phyloP scores from a whole-genome alignment of 2,329 filamentous ascomycete genomes.

The Bipolaris cookei region DNA sequence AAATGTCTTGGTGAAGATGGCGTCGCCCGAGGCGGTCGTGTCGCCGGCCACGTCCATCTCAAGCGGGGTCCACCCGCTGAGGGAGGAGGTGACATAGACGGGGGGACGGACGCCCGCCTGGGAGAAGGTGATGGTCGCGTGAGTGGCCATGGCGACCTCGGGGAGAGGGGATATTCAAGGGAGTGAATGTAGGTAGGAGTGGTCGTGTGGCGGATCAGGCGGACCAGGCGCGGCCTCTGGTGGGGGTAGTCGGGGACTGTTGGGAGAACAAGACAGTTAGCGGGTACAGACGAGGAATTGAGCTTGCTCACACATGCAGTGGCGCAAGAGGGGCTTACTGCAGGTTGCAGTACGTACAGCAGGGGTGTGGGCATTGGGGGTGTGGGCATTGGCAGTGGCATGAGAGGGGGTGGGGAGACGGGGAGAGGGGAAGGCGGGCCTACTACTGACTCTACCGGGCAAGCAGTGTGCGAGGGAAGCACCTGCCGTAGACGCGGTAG shows the following conservation, averaged over 20 bases:
- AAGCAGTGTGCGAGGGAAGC: slow-evolving; percentile 3
- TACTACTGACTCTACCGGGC: neutral
- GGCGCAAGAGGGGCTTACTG: slow-evolving; percentile 15
- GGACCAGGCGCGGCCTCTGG: slow-evolving; percentile 15
- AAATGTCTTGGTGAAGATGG: slow-evolving; percentile 65
- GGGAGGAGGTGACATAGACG: slow-evolving; percentile 72
- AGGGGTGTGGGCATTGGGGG: slow-evolving; percentile 19
- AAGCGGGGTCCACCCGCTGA: slow-evolving; percentile 70
- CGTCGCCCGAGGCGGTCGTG: slow-evolving; percentile 59
- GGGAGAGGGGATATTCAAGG: neutral
- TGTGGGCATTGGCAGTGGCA: slow-evolving; percentile 13
- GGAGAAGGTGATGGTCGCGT: slow-evolving; percentile 66
- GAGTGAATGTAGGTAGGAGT: slow-evolving; percentile 15
- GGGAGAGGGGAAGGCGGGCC: neutral
- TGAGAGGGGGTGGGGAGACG: neutral
- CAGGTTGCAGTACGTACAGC: slow-evolving; percentile 20
- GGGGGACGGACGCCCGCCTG: slow-evolving; percentile 68
- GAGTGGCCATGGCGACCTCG: slow-evolving; percentile 26
- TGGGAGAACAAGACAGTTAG: slow-evolving; percentile 35
- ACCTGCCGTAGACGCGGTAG: slow-evolving; percentile 5
- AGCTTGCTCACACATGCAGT: slow-evolving; percentile 27
- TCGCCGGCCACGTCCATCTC: slow-evolving; percentile 65
- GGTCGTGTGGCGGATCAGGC: slow-evolving; percentile 27
- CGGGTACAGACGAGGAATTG: slow-evolving; percentile 24
- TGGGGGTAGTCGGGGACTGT: slow-evolving; percentile 20